Base-by-base conservation (phyloP, 148 eudicot species). In the Pouteria glomerata region DNA sequence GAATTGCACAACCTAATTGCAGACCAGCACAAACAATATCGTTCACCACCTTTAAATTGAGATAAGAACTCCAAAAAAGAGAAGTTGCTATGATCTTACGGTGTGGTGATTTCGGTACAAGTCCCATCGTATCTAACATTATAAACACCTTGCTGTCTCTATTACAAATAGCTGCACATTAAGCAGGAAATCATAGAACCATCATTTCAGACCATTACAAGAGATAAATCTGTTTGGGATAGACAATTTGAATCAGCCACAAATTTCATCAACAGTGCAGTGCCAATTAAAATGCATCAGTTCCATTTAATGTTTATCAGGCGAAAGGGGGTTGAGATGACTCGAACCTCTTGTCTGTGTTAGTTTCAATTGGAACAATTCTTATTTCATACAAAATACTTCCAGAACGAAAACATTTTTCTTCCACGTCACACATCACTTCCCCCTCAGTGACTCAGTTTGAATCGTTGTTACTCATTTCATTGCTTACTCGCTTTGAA, bases 141-240 rank as follows among this genome's bases (percentile, higher is more conserved):
- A 76, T 60, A 82, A 77, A 89, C 21, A 95, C 92, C 72, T 81
- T 86, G 75, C 99, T 89, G 39, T 87, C 96, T 82, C 81, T 90
- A 83, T 91, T 95, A 77, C 97, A 95, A 68, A 91, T 81, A 86
- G 88, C 99, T 95, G 96, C 85, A 78, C 57, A 83, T 79, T 66
- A 82, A 82, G 77, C 75, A 75, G 53, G 72, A 78, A 67, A 65
- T 4, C 21, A 33, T 27, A 37, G 37, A 65, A 44, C 33, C 34
- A 26, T 45, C 35, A 65, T 65, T 65, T 44, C 55, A 65, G 39
- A 26, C 44, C 51, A 69, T 4, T 56, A 34, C 35, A 0, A 56
- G 5, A 37, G 24, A 68, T 39, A 34, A 68, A 2, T 16, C 4
- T 2, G 33, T 35, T 16, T 39, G 19, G 35, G 50, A 2, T 57